Base-by-base conservation (phyloP, 768 basidiomycete genomes). In the Termitomyces sp. region DNA sequence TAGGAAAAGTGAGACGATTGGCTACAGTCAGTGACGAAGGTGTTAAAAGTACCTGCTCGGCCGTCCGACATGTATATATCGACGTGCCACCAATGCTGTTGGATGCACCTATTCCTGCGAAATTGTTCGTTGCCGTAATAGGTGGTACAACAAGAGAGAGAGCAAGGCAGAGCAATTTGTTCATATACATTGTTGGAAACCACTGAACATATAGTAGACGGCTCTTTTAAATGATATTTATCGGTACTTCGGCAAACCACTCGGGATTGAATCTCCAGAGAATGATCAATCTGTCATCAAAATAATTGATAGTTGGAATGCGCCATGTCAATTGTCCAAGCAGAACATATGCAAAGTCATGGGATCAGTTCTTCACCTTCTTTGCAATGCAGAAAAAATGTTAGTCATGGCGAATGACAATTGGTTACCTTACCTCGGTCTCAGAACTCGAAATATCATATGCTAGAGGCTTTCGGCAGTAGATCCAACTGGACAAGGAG, bases 11-110 rank as follows among this genome's bases (percentile, higher is more conserved):
- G 8, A 37, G n/a, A 15, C 10, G 5, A 15, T 37, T 7, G 37
- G 33, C 9, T 10, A 23, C 3, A 37, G 35, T 37, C 35, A 38
- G 35, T 28, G 43, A 35, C 11, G 7, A 43, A 31, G 26, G 30
- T 30, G 30, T 17, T 42, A 1, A 17, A 54, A 55, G 30, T 9
- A 71, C 73, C 60, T 75, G 67, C 10, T 60, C 62, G 56, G 73
- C 72, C 8, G 70, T 70, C 40, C 72, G 63, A 59, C 73, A 73
- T 3, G 68, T 71, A 53, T 71, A 75, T 2, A 63, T 40, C 0
- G 60, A 44, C 8, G 62, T 63, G 1, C 66, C 66, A n/a, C 66
- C 69, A 14, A 65, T 64, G 55, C 70, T 68, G 57, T 73, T 75
- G 12, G 71, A 67, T n/a, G 62, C 66, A 14, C 60, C 64, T n/a